A percentile compares a stretch with the other conserved stretches of the same genome.
These are phyloP conservation scores for Corymbia calophylla DNA, from an alignment of 441 rosid genomes.

Conservation along the genomic window DNA sequence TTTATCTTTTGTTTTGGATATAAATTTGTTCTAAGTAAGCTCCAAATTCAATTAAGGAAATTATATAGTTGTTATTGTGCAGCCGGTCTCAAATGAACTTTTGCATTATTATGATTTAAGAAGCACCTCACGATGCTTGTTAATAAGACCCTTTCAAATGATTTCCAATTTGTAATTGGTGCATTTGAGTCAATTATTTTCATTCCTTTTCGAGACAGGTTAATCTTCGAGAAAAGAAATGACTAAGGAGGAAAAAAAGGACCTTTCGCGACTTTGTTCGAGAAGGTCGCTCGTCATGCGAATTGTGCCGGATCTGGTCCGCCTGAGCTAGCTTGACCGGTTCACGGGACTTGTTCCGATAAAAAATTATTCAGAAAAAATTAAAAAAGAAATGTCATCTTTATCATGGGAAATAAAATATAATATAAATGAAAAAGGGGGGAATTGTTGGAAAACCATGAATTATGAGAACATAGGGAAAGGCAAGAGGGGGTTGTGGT, in stretches of 20 bases:
- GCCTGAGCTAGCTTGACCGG: background rate
- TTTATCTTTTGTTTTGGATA: background rate
- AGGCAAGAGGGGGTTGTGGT: background rate
- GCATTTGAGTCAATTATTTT: too few relatives aligned
- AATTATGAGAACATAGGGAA: background rate
- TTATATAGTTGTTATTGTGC: rapidly evolving
- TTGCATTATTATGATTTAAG: rapidly evolving
- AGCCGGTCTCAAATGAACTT: rapidly evolving
- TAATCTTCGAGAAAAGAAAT: too few relatives aligned
- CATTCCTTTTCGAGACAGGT: too few relatives aligned
- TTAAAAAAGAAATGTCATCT: background rate
- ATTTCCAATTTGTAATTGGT: rapidly evolving
- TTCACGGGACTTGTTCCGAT: background rate
- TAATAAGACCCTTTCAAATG: background rate
- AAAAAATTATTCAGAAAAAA: too few relatives aligned
- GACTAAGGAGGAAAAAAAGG: background rate
- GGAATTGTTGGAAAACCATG: background rate
- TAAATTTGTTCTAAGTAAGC: background rate
- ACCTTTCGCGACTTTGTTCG: too few relatives aligned
- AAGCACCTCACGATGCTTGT: rapidly evolving
- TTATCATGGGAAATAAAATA: background rate
- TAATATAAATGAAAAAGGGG: too few relatives aligned
- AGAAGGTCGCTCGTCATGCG: background rate
- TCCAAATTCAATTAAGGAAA: too few relatives aligned
- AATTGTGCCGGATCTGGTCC: background rate